Percentiles rank a stretch among this genome's conserved stretches.
These are phyloP conservation scores for Pseudogymnoascus sp. DNA, from an alignment of 2,329 filamentous ascomycete genomes.

Conservation along the genomic window DNA sequence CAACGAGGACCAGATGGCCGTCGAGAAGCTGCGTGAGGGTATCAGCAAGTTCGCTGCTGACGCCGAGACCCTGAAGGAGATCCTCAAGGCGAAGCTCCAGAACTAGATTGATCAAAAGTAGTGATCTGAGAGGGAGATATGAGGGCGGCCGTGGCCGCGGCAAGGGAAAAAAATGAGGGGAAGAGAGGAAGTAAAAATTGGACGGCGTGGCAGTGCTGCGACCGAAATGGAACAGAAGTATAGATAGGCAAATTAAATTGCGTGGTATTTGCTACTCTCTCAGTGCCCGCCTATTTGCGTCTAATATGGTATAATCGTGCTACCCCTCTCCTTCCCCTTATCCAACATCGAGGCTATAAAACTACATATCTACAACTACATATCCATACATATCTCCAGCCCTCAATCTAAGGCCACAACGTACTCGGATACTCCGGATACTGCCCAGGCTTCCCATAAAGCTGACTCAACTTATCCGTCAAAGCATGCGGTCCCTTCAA, in stretches of 20 bases:
- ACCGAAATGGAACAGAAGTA: not conserved
- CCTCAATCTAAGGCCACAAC: slow-evolving; percentile 18
- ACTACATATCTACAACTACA: not conserved
- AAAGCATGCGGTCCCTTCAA: slow-evolving; percentile 18
- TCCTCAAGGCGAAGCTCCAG: slow-evolving; percentile 68
- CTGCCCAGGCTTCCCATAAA: slow-evolving; percentile 16
- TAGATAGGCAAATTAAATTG: not conserved
- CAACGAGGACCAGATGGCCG: slow-evolving; percentile 99
- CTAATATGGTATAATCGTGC: not conserved
- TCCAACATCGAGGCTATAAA: not conserved
- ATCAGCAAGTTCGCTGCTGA: slow-evolving; percentile 99
- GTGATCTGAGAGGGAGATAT: not conserved
- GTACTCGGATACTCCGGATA: slow-evolving; percentile 20
- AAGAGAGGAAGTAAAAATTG: not conserved
- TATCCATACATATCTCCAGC: not conserved
- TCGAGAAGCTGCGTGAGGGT: slow-evolving; percentile 98
- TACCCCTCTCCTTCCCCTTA: not conserved
- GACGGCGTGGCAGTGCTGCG: not conserved
- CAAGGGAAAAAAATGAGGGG: not conserved
- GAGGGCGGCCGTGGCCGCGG: not conserved
- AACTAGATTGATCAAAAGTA: not conserved
- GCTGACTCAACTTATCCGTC: slow-evolving; percentile 20
- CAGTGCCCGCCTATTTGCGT: not conserved
- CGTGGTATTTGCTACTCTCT: not conserved
- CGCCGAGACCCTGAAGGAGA: slow-evolving; percentile 85